A percentile compares a stretch with the other conserved stretches of the same genome.
These are phyloP conservation scores for Arctium minus DNA, from an alignment of 129 eudicot genomes.

Conservation along the genomic window DNA sequence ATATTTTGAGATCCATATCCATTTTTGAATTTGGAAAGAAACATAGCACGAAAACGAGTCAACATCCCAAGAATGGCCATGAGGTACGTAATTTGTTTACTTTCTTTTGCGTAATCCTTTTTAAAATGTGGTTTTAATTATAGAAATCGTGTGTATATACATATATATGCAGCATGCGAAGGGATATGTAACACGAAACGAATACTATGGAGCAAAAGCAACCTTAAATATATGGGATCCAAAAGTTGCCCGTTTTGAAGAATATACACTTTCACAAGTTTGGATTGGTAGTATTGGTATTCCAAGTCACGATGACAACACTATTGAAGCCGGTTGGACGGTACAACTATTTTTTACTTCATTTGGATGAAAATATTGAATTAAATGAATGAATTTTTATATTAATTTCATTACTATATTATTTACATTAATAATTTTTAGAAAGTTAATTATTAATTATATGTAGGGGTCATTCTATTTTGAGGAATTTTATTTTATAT, in stretches of 20 bases:
- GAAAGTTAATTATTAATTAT: too few species aligned
- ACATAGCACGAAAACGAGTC: neutral
- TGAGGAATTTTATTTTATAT: too few species aligned
- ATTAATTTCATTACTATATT: too few species aligned
- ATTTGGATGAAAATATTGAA: too few species aligned
- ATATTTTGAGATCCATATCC: too few species aligned
- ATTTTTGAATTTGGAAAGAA: neutral
- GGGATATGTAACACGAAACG: neutral
- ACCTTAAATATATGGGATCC: neutral
- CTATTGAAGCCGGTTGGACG: neutral
- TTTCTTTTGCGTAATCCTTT: too few species aligned
- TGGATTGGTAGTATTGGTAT: neutral
- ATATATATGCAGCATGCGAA: neutral
- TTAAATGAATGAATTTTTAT: too few species aligned
- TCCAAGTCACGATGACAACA: neutral
- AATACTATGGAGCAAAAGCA: neutral
- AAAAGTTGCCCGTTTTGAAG: too few species aligned
- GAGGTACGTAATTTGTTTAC: neutral
- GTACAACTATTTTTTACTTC: neutral
- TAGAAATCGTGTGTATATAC: too few species aligned
- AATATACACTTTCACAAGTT: neutral
- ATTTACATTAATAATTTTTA: too few species aligned
- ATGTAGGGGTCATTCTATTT: too few species aligned
- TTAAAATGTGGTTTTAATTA: neutral
- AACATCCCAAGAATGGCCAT: neutral